These are phyloP conservation scores for Lasiosphaeris hirsuta DNA, from an alignment of 495 filamentous ascomycete species.

Conservation along the genomic window DNA sequence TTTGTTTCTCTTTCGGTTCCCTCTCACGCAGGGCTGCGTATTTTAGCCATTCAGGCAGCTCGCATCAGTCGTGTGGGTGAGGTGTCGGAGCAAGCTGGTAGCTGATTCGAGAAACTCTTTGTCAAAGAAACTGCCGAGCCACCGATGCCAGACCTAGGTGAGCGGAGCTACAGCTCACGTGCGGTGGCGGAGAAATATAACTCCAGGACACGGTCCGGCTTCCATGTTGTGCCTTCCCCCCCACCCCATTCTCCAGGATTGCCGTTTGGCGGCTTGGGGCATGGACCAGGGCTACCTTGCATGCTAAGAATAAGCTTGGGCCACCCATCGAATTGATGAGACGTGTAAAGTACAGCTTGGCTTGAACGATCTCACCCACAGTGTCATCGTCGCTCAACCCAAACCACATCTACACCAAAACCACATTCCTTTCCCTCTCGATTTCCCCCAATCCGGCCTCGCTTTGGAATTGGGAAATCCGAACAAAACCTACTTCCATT, in stretches of 20 bases:
- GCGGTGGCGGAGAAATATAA: constrained; percentile 11
- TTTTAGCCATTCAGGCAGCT: constrained; percentile 1
- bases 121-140: too few species aligned
- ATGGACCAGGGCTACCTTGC: neutral
- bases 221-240: neutral
- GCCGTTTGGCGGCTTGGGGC: constrained; percentile 1
- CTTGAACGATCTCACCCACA: constrained; percentile 1
- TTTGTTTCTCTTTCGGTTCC: too few species aligned
- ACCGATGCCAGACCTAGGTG: too few species aligned
- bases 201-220: constrained; percentile 8
- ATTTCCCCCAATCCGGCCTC: neutral
- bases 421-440: neutral
- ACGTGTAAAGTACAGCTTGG: constrained; percentile 22
- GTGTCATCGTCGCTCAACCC: neutral
- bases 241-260: neutral
- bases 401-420: neutral
- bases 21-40: neutral
- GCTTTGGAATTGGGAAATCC: neutral
- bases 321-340: constrained; percentile 12
- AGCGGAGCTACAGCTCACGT: neutral
- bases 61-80: neutral
- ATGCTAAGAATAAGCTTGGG: neutral
- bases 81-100: too few species aligned
- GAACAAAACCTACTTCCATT: neutral
- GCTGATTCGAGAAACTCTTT: too few species aligned